phyloP scores from a whole-genome alignment of 768 basidiomycete species.

The Mycena albidolilacea region DNA sequence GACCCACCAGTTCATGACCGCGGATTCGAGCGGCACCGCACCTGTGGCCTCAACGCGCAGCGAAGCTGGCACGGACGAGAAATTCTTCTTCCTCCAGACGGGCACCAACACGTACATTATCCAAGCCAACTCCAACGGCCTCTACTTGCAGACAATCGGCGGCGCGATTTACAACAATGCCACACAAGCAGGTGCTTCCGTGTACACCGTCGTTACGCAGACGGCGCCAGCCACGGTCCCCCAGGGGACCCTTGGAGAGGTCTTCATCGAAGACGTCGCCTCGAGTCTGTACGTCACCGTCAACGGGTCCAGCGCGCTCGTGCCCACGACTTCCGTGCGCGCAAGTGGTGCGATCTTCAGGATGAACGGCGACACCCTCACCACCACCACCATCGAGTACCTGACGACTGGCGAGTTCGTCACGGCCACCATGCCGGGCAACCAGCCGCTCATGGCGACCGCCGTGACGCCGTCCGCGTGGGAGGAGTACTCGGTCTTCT shows the following conservation, averaged over 20 bases:
- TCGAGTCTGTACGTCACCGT: slow-evolving; percentile 10
- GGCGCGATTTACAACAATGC: slow-evolving; percentile 7
- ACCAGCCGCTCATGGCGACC: slow-evolving; percentile 6
- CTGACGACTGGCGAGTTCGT: slow-evolving; percentile 8
- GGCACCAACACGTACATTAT: slow-evolving; percentile 9
- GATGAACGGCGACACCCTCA: neutral
- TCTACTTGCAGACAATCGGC: slow-evolving; percentile 5
- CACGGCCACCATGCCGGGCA: slow-evolving; percentile 2
- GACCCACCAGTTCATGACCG: neutral
- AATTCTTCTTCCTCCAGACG: slow-evolving; percentile 7
- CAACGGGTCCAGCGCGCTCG: slow-evolving; percentile 2
- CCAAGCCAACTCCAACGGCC: slow-evolving; percentile 8
- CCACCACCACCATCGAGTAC: neutral
- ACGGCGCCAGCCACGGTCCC: neutral
- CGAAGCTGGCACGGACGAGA: neutral
- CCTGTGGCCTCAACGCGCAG: slow-evolving; percentile 8
- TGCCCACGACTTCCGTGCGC: slow-evolving; percentile 8
- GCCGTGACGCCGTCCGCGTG: neutral
- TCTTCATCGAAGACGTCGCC: slow-evolving; percentile 3
- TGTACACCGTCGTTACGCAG: slow-evolving; percentile 6
- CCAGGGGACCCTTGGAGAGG: neutral
- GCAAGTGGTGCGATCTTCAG: slow-evolving; percentile 10
- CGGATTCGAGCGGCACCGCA: slow-evolving; percentile 7
- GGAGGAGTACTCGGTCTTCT: slow-evolving; percentile 9
- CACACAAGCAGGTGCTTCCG: slow-evolving; percentile 5